These are phyloP conservation scores for Leccinum aurantiacum DNA, from an alignment of 768 basidiomycete genomes.

Conservation along the genomic window DNA sequence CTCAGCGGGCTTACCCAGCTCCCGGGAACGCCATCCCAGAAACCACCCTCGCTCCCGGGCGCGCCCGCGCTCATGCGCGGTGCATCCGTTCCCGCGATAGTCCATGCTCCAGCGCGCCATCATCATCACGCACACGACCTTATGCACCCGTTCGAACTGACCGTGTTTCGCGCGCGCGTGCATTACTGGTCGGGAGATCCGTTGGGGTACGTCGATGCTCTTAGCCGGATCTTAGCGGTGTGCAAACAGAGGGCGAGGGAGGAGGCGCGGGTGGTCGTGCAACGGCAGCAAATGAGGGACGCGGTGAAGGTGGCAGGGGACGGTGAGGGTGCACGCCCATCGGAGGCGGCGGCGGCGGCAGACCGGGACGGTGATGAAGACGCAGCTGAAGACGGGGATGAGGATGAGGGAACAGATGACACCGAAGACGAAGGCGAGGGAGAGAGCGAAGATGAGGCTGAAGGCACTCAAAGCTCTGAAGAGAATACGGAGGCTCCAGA, in stretches of 20 bases:
- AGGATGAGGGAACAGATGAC: neutral
- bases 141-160: conserved; percentile 48
- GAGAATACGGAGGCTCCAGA: conserved; percentile 5
- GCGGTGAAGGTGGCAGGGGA: neutral
- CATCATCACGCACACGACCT: conserved; percentile 8
- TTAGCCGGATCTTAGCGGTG: conserved; percentile 58
- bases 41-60: conserved; percentile 7
- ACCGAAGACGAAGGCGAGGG: neutral
- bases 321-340: neutral
- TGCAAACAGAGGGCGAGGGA: conserved; percentile 55
- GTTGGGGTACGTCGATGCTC: conserved; percentile 76
- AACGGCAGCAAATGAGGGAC: conserved; percentile 9
- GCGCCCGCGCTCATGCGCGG: neutral
- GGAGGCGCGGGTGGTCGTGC: conserved; percentile 18
- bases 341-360: neutral
- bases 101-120: conserved; percentile 27
- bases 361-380: conserved; percentile 25
- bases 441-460: neutral
- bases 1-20: conserved; percentile 26
- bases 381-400: neutral
- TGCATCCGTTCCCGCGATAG: neutral
- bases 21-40: conserved; percentile 26
- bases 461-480: neutral
- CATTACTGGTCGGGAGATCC: conserved; percentile 83
- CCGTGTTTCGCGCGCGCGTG: conserved; percentile 69